Base-by-base conservation (phyloP, 2,329 filamentous ascomycete genomes). In the Aspergillus chevalieri region DNA sequence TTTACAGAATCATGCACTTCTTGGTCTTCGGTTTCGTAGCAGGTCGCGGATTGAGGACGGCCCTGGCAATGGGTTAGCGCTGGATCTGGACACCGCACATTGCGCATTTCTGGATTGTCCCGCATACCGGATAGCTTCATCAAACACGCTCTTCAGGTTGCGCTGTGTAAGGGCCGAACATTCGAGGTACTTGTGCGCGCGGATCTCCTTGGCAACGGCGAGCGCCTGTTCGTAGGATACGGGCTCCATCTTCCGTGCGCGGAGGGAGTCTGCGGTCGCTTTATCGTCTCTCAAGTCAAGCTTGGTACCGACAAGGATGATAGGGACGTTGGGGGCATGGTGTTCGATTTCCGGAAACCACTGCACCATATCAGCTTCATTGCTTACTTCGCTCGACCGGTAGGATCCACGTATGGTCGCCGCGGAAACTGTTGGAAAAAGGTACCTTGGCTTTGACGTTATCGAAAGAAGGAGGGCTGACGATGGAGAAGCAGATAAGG, bases 291-390 rank as follows among this genome's bases (percentile, higher is more conserved):
- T 83, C 69, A 97, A 78, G 78, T 97, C 92, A 53, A 97, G 82
- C 81, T 97, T 97, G 63, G 92, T 97, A 59, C 92, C 92, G 61
- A 97, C 93, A 46, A 97, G 82, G 66, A 97, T 95, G 71, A 97
- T 95, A 51, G 92, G 92, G 48, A 96, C 91, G 67, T 87, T 88
- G 33, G 92, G 93, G 21, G 92, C 92, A 70, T 97, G 92, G 65
- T 97, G 92, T 64, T 94, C 89, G 66, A 97, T 97, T 72, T 98
- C 92, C 50, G 93, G 92, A 73, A 86, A 92, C 92, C 92, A 97
- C 90, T 97, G 55, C 17, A 30, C 9, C 9, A 30, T 7, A 9
- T 30, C 26, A 30, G 26, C 26, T 30, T 30, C 26, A 30, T 4
- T 30, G 26, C 12, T 30, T 30, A 38, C 34, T n/a, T 38, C 12